Base-by-base conservation (phyloP, 2,329 filamentous ascomycete genomes). In the Exophiala phaeomuriformis region DNA sequence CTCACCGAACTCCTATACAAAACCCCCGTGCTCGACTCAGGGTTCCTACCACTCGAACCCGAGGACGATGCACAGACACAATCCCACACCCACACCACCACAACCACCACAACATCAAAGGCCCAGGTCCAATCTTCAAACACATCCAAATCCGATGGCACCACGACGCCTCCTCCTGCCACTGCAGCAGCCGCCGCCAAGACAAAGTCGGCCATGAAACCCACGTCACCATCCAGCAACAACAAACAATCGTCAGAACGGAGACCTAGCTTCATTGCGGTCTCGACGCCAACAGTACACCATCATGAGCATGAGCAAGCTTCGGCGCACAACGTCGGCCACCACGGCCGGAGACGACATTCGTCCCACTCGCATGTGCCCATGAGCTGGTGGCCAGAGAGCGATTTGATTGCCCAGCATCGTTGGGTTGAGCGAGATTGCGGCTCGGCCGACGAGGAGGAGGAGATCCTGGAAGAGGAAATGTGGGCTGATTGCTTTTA, bases 361-460 rank as follows among this genome's bases (percentile, higher is more conserved):
- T 53, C 52, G 9, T 47, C 47, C 19, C 49, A 53, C 30, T 51
- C 51, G 5, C 53, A 57, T 31, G 35, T 36, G 19, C 45, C 51
- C 3, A 57, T 59, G 57, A 46, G 40, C 37, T 59, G 57, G 57
- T 59, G 57, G 57, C 57, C 57, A 32, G 57, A 57, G 53, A 36
- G 32, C 28, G 54, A 59, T 8, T 31, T 3, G 30, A 30, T 19
- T 4, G 57, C 53, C 7, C 51, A 55, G 49, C 54, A 57, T 33
- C 30, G 36, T 9, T 59, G 57, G 57, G 52, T 54, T 2, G 57
- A 59, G 19, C 41, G 49, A 32, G 47, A 51, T 8, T 28, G 47
- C 12, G 29, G 28, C 5, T 47, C 47, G 7, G 51, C 43, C 1
- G 55, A 58, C 42, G 52, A 55, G 50, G 52, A 59, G 28, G 56